A percentile compares a stretch with the other conserved stretches of the same genome.
Evolutionary conservation across 768 basidiomycete species (phyloP).

Genomic region (Pisolithus sp.): DNA sequence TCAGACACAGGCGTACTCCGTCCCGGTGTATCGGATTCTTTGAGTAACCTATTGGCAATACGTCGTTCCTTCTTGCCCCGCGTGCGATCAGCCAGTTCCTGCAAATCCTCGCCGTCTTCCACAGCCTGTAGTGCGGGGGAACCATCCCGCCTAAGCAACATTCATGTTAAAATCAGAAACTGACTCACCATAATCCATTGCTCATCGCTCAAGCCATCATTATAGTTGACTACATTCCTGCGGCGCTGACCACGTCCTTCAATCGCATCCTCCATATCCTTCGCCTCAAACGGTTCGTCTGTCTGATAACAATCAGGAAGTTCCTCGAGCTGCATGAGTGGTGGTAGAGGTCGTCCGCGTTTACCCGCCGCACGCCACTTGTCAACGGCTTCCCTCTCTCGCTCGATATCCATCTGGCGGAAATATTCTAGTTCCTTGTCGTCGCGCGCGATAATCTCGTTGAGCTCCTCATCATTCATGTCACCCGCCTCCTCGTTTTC

Average conservation of each 20-base stretch:
- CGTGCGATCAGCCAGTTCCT: constrained; percentile 62
- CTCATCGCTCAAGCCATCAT: constrained; percentile 90
- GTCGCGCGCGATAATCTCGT: constrained; percentile 81
- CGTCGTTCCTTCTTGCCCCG: constrained; percentile 63
- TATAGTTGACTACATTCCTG: constrained; percentile 83
- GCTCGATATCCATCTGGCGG: constrained; percentile 74
- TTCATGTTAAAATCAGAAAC: too few species aligned
- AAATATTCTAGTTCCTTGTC: constrained; percentile 77
- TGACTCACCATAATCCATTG: constrained; percentile 64
- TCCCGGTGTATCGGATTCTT: constrained; percentile 54
- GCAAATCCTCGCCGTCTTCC: constrained; percentile 76
- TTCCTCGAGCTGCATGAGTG: constrained; percentile 81
- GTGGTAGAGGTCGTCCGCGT: constrained; percentile 68
- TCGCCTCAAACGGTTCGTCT: constrained; percentile 74
- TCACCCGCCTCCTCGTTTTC: constrained; percentile 87
- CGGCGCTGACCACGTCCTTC: constrained; percentile 84
- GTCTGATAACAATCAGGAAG: constrained; percentile 88
- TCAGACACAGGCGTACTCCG: constrained; percentile 63
- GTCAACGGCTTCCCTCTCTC: constrained; percentile 60
- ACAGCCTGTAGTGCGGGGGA: constrained; percentile 38
- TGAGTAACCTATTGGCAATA: constrained; percentile 49
- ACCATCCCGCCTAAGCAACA: neutral
- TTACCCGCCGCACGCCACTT: constrained; percentile 69
- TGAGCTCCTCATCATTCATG: constrained; percentile 93
- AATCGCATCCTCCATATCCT: constrained; percentile 40